Evolutionary conservation across 805 yeast genomes (phyloP).

Genomic region (Ogataea trehaloabstinens): DNA sequence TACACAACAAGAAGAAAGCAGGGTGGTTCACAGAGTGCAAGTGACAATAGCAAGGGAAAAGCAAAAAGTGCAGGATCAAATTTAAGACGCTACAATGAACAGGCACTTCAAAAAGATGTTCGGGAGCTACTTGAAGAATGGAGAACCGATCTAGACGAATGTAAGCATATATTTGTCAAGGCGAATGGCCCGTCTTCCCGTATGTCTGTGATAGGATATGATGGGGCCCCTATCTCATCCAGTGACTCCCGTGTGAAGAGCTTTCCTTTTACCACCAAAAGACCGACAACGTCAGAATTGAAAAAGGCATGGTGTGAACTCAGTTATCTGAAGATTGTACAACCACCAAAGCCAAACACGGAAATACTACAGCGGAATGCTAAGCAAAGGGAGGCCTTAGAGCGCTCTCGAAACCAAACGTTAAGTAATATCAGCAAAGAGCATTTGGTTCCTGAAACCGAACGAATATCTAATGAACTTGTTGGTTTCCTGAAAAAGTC

Average conservation of each 20-base stretch:
- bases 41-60: conserved; percentile 88
- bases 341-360: conserved; percentile 50
- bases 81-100: conserved; percentile 86
- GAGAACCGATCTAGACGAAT: conserved; percentile 56
- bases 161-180: conserved; percentile 71
- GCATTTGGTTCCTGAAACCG: conserved; percentile 28
- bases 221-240: conserved; percentile 48
- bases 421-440: not conserved
- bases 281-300: conserved; percentile 81
- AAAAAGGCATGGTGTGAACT: conserved; percentile 82
- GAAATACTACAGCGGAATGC: conserved; percentile 25
- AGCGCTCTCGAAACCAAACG: conserved; percentile 24
- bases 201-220: conserved; percentile 64
- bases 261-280: conserved; percentile 85
- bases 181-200: conserved; percentile 75
- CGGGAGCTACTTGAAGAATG: conserved; percentile 64
- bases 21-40: conserved; percentile 95
- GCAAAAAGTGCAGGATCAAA: conserved; percentile 96
- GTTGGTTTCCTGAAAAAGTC: conserved; percentile 63
- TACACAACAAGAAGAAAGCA: conserved; percentile 96
- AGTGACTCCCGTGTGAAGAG: conserved; percentile 62
- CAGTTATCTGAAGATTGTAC: conserved; percentile 53
- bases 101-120: conserved; percentile 76
- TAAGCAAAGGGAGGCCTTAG: conserved; percentile 31
- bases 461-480: conserved; percentile 56